Evolutionary conservation across 2,329 filamentous ascomycete species (phyloP), one percentile per base, ranked within the genome.

Genomic region (Fusarium drepaniforme): DNA sequence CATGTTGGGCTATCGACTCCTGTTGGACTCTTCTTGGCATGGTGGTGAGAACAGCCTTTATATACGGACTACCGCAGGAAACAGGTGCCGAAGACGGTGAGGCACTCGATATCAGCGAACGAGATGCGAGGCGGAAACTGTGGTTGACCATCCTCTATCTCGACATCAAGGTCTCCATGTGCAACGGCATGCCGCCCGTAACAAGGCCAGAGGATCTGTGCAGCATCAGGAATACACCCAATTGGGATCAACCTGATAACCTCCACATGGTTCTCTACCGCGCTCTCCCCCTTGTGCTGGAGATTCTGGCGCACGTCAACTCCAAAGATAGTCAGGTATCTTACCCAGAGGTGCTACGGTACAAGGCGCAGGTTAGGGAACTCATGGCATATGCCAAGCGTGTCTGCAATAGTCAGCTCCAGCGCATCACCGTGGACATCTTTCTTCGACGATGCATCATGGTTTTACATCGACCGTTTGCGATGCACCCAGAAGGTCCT

Each of bases 111-210:
- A 63, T 72, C 9, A 74, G 74, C 18, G 81, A 83, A 70, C 76
- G 75, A 46, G 77, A 80, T 35, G 69, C 78, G 5, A 74, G 81
- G 18, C 76, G 79, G 18, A 80, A 79, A 61, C 75, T 83, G 12
- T 83, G 82, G 82, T 67, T 83, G 16, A 83, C 82, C 1, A 82
- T 83, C 42, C 61, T 83, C 2, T 83, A 83, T 64, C 76, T 83
- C 30, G 82, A 83, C 56, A 78, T 82, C 68, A 83, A 83, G 65
- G 77, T 82, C 3, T 80, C 82, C 64, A 81, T 83, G 79, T 78
- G 78, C 30, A 79, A 81, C 3, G 82, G 82, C 12, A 83, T 83
- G 82, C 80, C 81, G 15, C 81, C 82, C 0, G 68, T 83, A 37
- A 82, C 81, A 1, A 70, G 79, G 15, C 77, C 81, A 1, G 80